Percentiles rank a stretch among this genome's conserved stretches.
Evolutionary conservation across 2,329 filamentous ascomycete genomes (phyloP).

Genomic region (Fusarium avenaceum): DNA sequence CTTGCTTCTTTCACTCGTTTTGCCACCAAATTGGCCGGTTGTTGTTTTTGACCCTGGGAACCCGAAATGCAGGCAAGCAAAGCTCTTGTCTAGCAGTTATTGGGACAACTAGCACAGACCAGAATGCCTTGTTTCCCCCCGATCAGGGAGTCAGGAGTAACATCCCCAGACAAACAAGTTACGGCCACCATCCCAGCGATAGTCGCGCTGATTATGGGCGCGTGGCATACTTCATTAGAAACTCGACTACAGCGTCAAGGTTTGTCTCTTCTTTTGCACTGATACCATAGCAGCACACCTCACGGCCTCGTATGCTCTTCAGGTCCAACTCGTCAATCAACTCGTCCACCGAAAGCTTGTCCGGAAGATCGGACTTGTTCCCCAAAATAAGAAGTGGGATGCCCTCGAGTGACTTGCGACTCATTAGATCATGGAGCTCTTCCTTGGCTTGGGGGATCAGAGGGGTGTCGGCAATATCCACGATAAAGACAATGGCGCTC

Average conservation of each 20-base stretch:
- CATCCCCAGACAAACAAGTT: constrained; percentile 28
- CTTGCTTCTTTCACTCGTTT: constrained; percentile 41
- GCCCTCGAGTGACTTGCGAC: constrained; percentile 84
- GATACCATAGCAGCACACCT: constrained; percentile 98
- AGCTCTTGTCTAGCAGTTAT: constrained; percentile 8
- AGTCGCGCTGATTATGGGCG: constrained; percentile 61
- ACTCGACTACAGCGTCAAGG: constrained; percentile 94
- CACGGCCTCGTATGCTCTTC: constrained; percentile 88
- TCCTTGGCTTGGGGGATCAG: constrained; percentile 88
- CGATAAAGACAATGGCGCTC: constrained; percentile 98
- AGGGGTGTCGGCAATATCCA: constrained; percentile 90
- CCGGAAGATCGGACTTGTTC: constrained; percentile 96
- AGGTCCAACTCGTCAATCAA: constrained; percentile 93
- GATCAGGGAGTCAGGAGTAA: constrained; percentile 9
- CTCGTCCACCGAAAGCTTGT: constrained; percentile 93
- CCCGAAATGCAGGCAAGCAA: constrained; percentile 9
- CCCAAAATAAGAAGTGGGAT: constrained; percentile 95
- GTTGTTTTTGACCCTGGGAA: constrained; percentile 21
- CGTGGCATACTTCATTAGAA: constrained; percentile 91
- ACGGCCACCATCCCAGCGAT: constrained; percentile 23
- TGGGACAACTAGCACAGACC: constrained; percentile 10
- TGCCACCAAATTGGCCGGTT: constrained; percentile 32
- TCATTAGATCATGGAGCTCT: constrained; percentile 90
- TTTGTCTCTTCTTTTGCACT: constrained; percentile 99
- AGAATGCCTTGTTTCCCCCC: constrained; percentile 10